Conservation (phyloP, 495 filamentous ascomycete species). For the Schizothecium vesticola region DNA sequence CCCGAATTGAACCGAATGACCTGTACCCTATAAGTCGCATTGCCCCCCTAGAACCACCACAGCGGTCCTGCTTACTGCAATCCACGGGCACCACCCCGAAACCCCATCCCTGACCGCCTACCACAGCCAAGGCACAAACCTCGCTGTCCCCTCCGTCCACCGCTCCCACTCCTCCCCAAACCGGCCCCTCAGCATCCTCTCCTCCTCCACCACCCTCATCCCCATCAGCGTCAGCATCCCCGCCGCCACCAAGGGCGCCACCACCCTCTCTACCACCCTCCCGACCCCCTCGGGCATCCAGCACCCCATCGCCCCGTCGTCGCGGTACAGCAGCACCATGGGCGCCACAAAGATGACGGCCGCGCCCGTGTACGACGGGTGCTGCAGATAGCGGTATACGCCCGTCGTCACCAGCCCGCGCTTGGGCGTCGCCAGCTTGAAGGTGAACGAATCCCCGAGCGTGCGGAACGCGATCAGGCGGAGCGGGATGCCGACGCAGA, state of each 20-base stretch:
- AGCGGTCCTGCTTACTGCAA: too few species aligned
- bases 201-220: constrained; percentile 34
- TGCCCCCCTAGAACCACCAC: too few species aligned
- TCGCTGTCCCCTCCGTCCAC: constrained; percentile 33
- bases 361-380: constrained; percentile 44
- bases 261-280: constrained; percentile 12
- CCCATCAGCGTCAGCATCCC: constrained; percentile 2
- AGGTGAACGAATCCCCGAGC: constrained; percentile 45
- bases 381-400: constrained; percentile 39
- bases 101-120: too few species aligned
- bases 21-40: too few species aligned
- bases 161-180: constrained; percentile 43
- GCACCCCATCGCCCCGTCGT: constrained; percentile 30
- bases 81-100: too few species aligned
- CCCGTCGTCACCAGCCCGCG: not conserved
- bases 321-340: constrained; percentile 19
- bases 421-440: constrained; percentile 39
- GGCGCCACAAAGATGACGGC: constrained; percentile 12
- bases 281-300: constrained; percentile 24
- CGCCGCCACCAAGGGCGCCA: constrained; percentile 8
- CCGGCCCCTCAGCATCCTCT: constrained; percentile 34
- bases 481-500: constrained; percentile 31
- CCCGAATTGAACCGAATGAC: too few species aligned
- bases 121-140: constrained; percentile 28
- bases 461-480: constrained; percentile 31